Base-by-base conservation (phyloP, 345 rosid species). In the Rhizophora apiculata region DNA sequence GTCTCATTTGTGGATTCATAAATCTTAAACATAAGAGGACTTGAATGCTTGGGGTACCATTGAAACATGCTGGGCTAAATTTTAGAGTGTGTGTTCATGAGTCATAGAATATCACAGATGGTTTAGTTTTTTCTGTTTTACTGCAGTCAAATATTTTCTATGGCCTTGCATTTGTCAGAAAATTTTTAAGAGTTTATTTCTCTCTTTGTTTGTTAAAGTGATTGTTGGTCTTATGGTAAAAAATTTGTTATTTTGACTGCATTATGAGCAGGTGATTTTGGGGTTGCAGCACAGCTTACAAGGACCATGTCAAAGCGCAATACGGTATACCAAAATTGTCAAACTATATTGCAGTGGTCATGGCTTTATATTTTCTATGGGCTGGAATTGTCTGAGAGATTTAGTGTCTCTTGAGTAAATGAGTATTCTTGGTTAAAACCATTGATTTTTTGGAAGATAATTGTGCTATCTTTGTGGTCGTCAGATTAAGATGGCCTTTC, bases 261-360 rank as follows among this genome's bases (percentile, higher is more conserved):
- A 48, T 55, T 61, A 36, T 58, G 82, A 79, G 60, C 88, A 95
- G 99, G 98, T 80, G 99, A 95, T 82, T 95, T 95, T 87, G 99
- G 99, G 70, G 99, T 95, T 79, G 99, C 99, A 18, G 97, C 97
- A 9, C 99, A 95, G 74, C 96, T 95, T 74, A 95, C 99, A 6
- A 84, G 99, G 78, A 95, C 99, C 72, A 95, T 95, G 99, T 95
- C 99, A 32, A 95, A 95, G 82, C 91, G 96, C 71, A 95, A 95
- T 75, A 95, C 99, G 76, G 98, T 94, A 87, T 22, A 3, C 13
- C 43, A 13, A 43, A 57, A 52, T 64, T 36, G n/a, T 16, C 32
- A 34, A 31, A 49, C 6, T 8, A 22, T 8, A 49, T 3, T 59
- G 56, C 63, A 22, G 3, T 67, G 20, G 37, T 10, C 37, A 68